Evolutionary conservation across 495 filamentous ascomycete genomes (phyloP).

Genomic region (Penicillium ucsense): DNA sequence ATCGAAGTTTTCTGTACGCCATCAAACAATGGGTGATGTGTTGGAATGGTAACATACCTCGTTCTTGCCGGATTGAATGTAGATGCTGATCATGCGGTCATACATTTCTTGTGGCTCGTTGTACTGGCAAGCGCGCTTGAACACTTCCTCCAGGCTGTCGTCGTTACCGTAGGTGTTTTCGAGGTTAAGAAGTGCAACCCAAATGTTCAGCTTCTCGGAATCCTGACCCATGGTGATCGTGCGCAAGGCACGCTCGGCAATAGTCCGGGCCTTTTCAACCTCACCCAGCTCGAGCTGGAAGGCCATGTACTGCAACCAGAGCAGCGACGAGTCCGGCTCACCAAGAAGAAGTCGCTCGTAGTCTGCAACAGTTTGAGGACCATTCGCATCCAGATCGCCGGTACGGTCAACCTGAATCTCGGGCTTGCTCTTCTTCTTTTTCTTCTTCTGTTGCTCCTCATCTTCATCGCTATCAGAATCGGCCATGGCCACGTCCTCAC

Average conservation of each 20-base stretch:
- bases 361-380: constrained; percentile 83
- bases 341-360: constrained; percentile 89
- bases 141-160: constrained; percentile 75
- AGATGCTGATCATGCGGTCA: constrained; percentile 83
- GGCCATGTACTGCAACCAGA: constrained; percentile 96
- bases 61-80: constrained; percentile 80
- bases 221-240: constrained; percentile 83
- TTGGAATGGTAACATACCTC: constrained; percentile 29
- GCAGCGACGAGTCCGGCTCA: constrained; percentile 75
- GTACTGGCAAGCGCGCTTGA: constrained; percentile 88
- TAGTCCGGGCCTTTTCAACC: constrained; percentile 69
- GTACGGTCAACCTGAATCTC: constrained; percentile 81
- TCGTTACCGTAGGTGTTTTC: constrained; percentile 85
- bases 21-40: too few species aligned
- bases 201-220: constrained; percentile 85
- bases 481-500: constrained; percentile 31
- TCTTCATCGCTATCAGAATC: constrained; percentile 41
- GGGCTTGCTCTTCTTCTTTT: constrained; percentile 69
- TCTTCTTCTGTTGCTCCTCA: constrained; percentile 48
- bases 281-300: constrained; percentile 91
- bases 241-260: constrained; percentile 79
- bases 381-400: constrained; percentile 76
- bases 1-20: too few species aligned
- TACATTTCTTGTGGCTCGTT: constrained; percentile 88
- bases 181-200: constrained; percentile 87